Conservation (phyloP, 805 yeast species). For the Komagataella kurtzmanii region DNA sequence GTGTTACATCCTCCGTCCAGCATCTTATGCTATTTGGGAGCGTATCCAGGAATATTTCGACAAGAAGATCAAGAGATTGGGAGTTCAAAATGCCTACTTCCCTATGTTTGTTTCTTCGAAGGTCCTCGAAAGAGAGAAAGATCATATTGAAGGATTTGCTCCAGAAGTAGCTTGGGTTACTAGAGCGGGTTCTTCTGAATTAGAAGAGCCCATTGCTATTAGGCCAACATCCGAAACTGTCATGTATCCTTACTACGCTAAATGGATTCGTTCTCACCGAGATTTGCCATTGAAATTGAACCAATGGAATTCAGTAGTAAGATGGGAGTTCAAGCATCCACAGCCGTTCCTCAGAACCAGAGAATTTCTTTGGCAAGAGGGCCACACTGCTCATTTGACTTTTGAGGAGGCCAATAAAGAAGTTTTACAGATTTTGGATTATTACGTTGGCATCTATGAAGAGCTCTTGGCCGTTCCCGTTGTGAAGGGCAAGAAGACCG, state of each 20-base stretch:
- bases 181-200: conserved; percentile 82
- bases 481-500: conserved; percentile 88
- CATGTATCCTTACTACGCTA: conserved; percentile 98
- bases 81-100: conserved; percentile 92
- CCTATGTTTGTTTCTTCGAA: conserved; percentile 95
- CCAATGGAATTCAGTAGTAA: conserved; percentile 99
- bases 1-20: conserved; percentile 94
- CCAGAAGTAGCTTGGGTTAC: conserved; percentile 99
- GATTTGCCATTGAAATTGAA: conserved; percentile 92
- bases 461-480: conserved; percentile 96
- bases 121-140: conserved; percentile 95
- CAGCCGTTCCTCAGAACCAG: conserved; percentile 98
- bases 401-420: conserved; percentile 70
- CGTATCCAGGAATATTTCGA: conserved; percentile 82
- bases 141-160: conserved; percentile 97
- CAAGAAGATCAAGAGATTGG: conserved; percentile 64
- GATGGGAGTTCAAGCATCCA: conserved; percentile 99
- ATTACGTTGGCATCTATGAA: conserved; percentile 74
- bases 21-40: conserved; percentile 93
- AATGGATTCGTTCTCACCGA: conserved; percentile 97
- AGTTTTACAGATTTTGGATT: conserved; percentile 75
- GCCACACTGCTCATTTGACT: conserved; percentile 94
- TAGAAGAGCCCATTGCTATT: conserved; percentile 97
- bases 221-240: conserved; percentile 99
- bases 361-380: conserved; percentile 99